These are phyloP conservation scores for Posidonia oceanica DNA, from an alignment of 116 monocot genomes.

Conservation along the genomic window DNA sequence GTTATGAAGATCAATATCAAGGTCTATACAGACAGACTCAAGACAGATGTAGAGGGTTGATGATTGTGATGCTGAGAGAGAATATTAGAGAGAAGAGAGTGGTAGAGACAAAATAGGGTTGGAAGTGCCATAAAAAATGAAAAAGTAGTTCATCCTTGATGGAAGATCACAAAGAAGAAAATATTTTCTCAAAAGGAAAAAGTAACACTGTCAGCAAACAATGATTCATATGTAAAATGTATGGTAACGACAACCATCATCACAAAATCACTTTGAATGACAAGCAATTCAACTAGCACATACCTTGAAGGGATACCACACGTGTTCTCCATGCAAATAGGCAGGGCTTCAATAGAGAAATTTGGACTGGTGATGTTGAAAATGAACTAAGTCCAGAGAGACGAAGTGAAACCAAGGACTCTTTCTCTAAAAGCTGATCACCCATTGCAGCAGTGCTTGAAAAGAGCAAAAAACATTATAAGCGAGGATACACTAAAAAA, in stretches of 20 bases:
- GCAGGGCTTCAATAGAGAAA: constrained; percentile 31
- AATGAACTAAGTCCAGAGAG: constrained; percentile 28
- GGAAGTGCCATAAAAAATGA: no score
- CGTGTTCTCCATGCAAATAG: constrained; percentile 68
- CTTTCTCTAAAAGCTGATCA: not conserved
- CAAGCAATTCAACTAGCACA: not conserved
- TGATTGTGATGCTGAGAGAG: no score
- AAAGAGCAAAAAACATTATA: not conserved
- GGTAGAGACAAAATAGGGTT: no score
- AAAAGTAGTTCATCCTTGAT: no score
- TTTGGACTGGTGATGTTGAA: constrained; percentile 48
- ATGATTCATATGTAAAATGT: no score
- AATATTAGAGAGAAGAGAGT: no score
- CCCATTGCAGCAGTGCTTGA: constrained; percentile 17
- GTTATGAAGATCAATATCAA: no score
- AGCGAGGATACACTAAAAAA: not conserved
- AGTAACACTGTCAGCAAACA: no score
- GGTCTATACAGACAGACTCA: no score
- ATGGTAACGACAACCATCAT: not conserved
- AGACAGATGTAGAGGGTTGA: no score
- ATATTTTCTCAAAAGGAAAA: no score
- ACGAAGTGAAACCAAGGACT: constrained; percentile 27
- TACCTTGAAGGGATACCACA: constrained; percentile 45
- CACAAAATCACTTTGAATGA: not conserved
- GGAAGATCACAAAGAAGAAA: no score